Evolutionary conservation across 2,329 filamentous ascomycete species (phyloP).

Genomic region (Dryadomyces sulphureus): DNA sequence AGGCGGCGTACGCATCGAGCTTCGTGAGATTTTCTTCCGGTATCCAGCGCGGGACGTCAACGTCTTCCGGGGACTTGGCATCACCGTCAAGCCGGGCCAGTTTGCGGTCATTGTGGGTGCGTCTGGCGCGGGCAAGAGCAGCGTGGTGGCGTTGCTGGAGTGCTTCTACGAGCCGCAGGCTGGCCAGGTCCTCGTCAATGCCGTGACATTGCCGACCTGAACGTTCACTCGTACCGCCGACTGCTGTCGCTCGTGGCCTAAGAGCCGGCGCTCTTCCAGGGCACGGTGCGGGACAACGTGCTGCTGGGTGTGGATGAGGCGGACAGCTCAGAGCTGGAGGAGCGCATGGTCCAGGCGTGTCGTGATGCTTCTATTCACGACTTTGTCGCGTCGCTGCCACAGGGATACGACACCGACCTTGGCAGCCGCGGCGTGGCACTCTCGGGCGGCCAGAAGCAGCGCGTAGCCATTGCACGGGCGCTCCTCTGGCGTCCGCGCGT

Average conservation of each 20-base stretch:
- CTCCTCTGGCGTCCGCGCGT: conserved; percentile 35
- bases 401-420: conserved; percentile 52
- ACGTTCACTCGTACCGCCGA: conserved; percentile 47
- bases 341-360: conserved; percentile 35
- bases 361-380: conserved; percentile 54
- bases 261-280: conserved; percentile 58
- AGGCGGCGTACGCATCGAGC: conserved; percentile 33
- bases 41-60: conserved; percentile 43
- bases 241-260: conserved; percentile 59
- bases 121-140: conserved; percentile 55
- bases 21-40: conserved; percentile 41
- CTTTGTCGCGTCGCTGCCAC: conserved; percentile 52
- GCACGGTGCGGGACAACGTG: conserved; percentile 55
- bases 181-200: conserved; percentile 51
- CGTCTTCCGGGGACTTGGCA: conserved; percentile 44
- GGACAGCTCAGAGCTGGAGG: conserved; percentile 31
- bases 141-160: conserved; percentile 50
- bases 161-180: conserved; percentile 55
- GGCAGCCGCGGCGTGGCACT: conserved; percentile 51
- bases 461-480: conserved; percentile 40
- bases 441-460: conserved; percentile 41
- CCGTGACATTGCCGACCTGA: conserved; percentile 40
- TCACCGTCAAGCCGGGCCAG: conserved; percentile 52
- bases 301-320: conserved; percentile 39
- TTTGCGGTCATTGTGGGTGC: conserved; percentile 58